Percentiles rank a stretch among this genome's conserved stretches.
phyloP scores from a whole-genome alignment of 2,329 filamentous ascomycete genomes.

The Neoascochyta sp. region DNA sequence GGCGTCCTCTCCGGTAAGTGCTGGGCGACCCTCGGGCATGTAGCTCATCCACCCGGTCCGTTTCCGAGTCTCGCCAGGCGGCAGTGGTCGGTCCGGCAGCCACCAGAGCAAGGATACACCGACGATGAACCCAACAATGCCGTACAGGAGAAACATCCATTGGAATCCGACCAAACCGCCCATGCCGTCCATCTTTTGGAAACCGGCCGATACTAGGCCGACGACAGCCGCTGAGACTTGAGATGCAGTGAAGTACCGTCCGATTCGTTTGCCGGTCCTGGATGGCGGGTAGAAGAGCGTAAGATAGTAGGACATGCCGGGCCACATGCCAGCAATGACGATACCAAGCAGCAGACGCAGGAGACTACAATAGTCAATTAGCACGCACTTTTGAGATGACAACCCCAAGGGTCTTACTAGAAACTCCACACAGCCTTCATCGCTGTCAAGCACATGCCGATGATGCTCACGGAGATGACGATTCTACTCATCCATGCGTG shows the following conservation, averaged over 20 bases:
- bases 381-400: neutral
- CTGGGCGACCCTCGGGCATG: conserved; percentile 67
- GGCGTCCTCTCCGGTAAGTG: conserved; percentile 72
- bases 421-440: conserved; percentile 81
- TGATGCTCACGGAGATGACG: conserved; percentile 79
- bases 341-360: conserved; percentile 79
- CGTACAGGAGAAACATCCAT: conserved; percentile 92
- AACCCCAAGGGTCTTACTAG: conserved; percentile 52
- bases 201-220: conserved; percentile 83
- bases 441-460: conserved; percentile 78
- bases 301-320: conserved; percentile 88
- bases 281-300: conserved; percentile 89
- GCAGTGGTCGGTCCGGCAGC: conserved; percentile 77
- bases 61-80: conserved; percentile 61
- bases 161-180: conserved; percentile 76
- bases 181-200: conserved; percentile 82
- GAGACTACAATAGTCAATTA: conserved; percentile 44
- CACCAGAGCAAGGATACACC: conserved; percentile 79
- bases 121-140: conserved; percentile 67
- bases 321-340: conserved; percentile 92
- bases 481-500: conserved; percentile 91
- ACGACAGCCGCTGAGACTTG: conserved; percentile 88
- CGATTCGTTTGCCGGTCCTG: conserved; percentile 80
- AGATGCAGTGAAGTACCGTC: conserved; percentile 82
- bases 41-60: conserved; percentile 56